Conservation (phyloP, 306 rosid species). For the Gleditsia sinensis region DNA sequence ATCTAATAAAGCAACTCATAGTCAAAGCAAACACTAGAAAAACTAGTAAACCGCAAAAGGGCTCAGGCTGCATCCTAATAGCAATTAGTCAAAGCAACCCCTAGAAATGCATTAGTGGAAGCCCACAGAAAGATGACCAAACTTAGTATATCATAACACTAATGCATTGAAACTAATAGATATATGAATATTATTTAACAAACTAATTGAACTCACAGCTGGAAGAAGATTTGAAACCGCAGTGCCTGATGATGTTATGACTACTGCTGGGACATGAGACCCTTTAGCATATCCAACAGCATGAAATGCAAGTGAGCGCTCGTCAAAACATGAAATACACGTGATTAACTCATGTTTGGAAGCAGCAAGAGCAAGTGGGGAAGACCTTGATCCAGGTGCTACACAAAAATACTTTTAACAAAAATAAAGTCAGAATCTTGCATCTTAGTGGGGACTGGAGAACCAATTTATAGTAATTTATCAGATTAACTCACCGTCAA, state of each 20-base stretch:
- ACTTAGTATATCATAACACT: conserved; percentile 13
- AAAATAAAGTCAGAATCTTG: conserved; percentile 50
- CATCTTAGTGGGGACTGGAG: conserved; percentile 18
- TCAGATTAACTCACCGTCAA: conserved; percentile 68
- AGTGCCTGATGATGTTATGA: conserved; percentile 95
- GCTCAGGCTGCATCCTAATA: neutral
- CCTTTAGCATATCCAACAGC: conserved; percentile 98
- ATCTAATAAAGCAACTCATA: neutral
- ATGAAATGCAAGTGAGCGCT: conserved; percentile 96
- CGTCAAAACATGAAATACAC: conserved; percentile 85
- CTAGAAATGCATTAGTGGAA: conserved; percentile 8
- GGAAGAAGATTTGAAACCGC: conserved; percentile 98
- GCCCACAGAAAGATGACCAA: conserved; percentile 9
- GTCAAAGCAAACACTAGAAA: neutral
- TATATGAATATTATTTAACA: neutral
- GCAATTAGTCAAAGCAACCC: neutral
- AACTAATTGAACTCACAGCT: conserved; percentile 68
- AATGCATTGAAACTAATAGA: neutral
- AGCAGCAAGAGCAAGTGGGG: conserved; percentile 98
- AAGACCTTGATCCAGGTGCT: conserved; percentile 98
- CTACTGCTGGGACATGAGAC: conserved; percentile 84
- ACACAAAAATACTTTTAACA: conserved; percentile 87
- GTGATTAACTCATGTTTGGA: conserved; percentile 75
- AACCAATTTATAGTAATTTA: conserved; percentile 24
- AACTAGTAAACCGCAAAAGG: neutral